phyloP scores from a whole-genome alignment of 352 stramenopile species.

The Thraustochytrium sp. region DNA sequence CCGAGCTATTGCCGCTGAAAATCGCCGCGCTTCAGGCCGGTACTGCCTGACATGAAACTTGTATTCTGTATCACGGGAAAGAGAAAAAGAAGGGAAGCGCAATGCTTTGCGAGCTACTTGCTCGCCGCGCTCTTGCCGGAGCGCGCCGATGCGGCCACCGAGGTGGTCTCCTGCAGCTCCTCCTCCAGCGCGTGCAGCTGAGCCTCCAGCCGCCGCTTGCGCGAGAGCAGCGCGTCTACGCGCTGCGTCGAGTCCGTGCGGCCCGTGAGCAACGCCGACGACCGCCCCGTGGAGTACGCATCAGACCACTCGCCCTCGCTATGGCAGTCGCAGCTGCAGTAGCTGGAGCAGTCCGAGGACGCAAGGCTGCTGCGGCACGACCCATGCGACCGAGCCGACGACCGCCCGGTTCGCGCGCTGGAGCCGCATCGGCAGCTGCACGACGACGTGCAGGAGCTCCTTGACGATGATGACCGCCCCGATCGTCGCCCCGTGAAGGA shows the following conservation, averaged over 20 bases:
- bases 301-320: background rate
- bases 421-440: background rate
- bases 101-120: background rate
- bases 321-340: background rate
- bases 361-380: background rate
- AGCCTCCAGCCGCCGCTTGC: background rate
- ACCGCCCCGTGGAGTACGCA: background rate
- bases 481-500: background rate
- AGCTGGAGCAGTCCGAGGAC: background rate
- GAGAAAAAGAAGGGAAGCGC: background rate
- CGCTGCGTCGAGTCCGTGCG: background rate
- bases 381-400: background rate
- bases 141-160: background rate
- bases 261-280: background rate
- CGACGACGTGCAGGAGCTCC: background rate
- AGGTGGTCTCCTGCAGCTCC: background rate
- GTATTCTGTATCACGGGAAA: background rate
- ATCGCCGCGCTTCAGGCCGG: background rate
- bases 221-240: background rate
- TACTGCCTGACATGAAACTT: background rate
- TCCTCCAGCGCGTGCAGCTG: slow-evolving; percentile 1
- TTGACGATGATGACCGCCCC: background rate
- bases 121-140: background rate
- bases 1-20: background rate
- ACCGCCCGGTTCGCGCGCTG: background rate